A percentile compares a stretch with the other conserved stretches of the same genome.
phyloP scores from a whole-genome alignment of 2,329 filamentous ascomycete species.

The Neocucurbitaria cava region DNA sequence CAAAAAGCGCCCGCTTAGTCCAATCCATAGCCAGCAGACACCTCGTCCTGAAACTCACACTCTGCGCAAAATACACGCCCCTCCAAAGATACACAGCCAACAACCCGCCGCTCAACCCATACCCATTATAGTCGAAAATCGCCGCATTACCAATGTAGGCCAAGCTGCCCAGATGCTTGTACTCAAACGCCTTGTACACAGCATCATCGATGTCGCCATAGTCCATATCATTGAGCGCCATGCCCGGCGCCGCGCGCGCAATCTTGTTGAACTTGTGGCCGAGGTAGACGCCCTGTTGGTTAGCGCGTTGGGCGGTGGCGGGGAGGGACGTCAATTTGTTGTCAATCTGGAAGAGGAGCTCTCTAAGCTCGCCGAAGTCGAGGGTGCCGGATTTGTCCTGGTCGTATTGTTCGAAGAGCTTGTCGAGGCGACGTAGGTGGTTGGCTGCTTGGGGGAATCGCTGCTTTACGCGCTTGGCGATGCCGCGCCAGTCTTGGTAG shows the following conservation, averaged over 20 bases:
- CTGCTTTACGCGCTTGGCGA: conserved; percentile 82
- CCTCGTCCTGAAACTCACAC: conserved; percentile 89
- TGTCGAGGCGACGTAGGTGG: conserved; percentile 88
- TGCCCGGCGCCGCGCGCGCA: conserved; percentile 75
- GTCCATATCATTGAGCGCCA: conserved; percentile 79
- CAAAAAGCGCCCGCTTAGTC: conserved; percentile 95
- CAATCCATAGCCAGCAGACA: conserved; percentile 96
- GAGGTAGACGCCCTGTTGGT: conserved; percentile 94
- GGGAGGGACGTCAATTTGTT: conserved; percentile 92
- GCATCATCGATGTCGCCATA: conserved; percentile 92
- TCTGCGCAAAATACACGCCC: conserved; percentile 96
- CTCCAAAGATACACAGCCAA: conserved; percentile 96
- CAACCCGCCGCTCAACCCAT: conserved; percentile 80
- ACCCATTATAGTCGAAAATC: conserved; percentile 86
- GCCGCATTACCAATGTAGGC: conserved; percentile 97
- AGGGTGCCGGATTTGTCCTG: conserved; percentile 91
- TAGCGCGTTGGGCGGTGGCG: conserved; percentile 92
- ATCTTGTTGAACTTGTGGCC: conserved; percentile 94
- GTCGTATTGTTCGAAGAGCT: conserved; percentile 90
- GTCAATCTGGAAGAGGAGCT: conserved; percentile 91
- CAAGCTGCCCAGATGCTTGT: conserved; percentile 86
- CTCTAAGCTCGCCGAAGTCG: conserved; percentile 89
- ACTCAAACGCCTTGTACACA: conserved; percentile 93
- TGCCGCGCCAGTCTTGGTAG: conserved; percentile 85
- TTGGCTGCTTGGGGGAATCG: conserved; percentile 89